phyloP scores from a whole-genome alignment of 2,329 filamentous ascomycete genomes.

The Aspergillus fijiensis region DNA sequence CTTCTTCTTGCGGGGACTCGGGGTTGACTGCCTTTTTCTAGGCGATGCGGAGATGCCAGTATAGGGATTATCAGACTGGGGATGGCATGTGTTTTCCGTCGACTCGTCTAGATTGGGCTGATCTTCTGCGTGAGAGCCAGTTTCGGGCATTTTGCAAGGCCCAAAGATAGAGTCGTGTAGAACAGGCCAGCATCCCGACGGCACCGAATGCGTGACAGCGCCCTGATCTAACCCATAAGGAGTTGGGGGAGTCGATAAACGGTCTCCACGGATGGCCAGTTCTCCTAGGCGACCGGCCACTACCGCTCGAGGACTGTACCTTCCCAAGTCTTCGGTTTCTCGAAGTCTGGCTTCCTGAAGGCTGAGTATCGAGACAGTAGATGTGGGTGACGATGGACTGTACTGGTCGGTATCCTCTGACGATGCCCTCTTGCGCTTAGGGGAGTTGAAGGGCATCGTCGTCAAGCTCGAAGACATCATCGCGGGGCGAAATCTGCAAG shows the following conservation, averaged over 20 bases:
- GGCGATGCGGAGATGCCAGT: conserved; percentile 16
- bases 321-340: conserved; percentile 34
- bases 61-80: conserved; percentile 7
- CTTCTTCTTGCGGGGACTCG: conserved; percentile 26
- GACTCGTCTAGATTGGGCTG: conserved; percentile 10
- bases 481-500: conserved; percentile 27
- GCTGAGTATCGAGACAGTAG: conserved; percentile 32
- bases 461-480: conserved; percentile 32
- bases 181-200: conserved; percentile 16
- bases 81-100: conserved; percentile 13
- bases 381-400: conserved; percentile 36
- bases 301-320: conserved; percentile 39
- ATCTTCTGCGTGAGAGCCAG: conserved; percentile 12
- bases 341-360: conserved; percentile 31
- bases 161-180: conserved; percentile 12
- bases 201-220: conserved; percentile 10
- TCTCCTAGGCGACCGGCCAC: conserved; percentile 43
- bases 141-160: conserved; percentile 21
- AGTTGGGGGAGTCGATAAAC: conserved; percentile 17
- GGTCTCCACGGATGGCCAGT: conserved; percentile 40
- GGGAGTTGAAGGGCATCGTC: conserved; percentile 27
- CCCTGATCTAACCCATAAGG: conserved; percentile 15
- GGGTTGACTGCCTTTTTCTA: conserved; percentile 19
- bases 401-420: conserved; percentile 33
- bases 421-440: conserved; percentile 37